phyloP scores from a whole-genome alignment of 768 basidiomycete species.

The Termitomyces sp. region DNA sequence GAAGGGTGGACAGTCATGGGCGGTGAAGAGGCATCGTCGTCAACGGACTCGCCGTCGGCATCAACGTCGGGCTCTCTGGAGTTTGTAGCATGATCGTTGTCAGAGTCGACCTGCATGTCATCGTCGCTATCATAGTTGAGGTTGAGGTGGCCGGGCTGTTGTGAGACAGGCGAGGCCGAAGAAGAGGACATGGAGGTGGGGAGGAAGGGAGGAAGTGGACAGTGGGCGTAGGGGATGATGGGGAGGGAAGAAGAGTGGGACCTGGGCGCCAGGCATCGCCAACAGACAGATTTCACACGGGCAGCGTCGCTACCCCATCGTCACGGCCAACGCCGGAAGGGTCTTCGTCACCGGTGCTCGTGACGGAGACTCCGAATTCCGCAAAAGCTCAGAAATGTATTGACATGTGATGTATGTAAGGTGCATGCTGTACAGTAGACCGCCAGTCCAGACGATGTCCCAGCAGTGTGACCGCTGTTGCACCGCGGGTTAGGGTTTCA shows the following conservation, averaged over 20 bases:
- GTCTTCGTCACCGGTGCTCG: constrained; percentile 54
- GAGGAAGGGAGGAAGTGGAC: constrained; percentile 16
- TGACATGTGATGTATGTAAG: constrained; percentile 7
- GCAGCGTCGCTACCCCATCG: constrained; percentile 53
- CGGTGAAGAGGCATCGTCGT: constrained; percentile 42
- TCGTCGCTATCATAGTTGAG: constrained; percentile 58
- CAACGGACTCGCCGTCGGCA: constrained; percentile 59
- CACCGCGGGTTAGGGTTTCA: background rate
- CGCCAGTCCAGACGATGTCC: background rate
- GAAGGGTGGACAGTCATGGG: constrained; percentile 28
- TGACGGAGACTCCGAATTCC: constrained; percentile 46
- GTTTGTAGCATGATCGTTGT: constrained; percentile 39
- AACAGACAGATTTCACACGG: constrained; percentile 55
- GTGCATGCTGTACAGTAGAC: background rate
- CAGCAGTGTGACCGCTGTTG: background rate
- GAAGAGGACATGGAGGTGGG: constrained; percentile 18
- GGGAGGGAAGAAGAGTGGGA: constrained; percentile 34
- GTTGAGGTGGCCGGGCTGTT: constrained; percentile 40
- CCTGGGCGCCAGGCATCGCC: constrained; percentile 51
- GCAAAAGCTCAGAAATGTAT: constrained; percentile 16
- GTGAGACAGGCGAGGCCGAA: constrained; percentile 20
- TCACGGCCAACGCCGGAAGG: constrained; percentile 58
- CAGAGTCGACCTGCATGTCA: constrained; percentile 73
- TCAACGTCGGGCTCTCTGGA: constrained; percentile 53
- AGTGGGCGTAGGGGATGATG: constrained; percentile 29